Conservation (phyloP, 257 asterid genomes). For the Dorcoceras hygrometricum region DNA sequence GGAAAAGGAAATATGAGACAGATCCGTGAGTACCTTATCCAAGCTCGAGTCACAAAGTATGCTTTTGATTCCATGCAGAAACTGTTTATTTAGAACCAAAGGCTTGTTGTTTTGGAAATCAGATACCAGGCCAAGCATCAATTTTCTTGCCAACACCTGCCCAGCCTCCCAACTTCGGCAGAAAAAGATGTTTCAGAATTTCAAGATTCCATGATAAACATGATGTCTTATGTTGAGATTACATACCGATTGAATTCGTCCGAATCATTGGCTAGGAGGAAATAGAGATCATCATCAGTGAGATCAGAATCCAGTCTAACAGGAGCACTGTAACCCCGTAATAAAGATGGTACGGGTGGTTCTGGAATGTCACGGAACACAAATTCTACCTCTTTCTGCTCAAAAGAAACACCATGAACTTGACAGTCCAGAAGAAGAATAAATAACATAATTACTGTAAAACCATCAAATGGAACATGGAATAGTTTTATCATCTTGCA, state of each 20-base stretch:
- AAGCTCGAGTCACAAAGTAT: constrained; percentile 53
- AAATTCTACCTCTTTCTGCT: constrained; percentile 77
- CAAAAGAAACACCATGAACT: constrained; percentile 15
- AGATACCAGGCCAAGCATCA: constrained; percentile 69
- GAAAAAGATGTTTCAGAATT: constrained; percentile 9
- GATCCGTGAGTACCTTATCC: constrained; percentile 55
- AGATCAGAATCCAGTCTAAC: constrained; percentile 72
- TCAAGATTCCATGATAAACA: not conserved
- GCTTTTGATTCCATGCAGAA: constrained; percentile 62
- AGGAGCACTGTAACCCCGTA: constrained; percentile 89
- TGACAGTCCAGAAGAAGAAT: constrained; percentile 7
- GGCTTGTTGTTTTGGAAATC: constrained; percentile 69
- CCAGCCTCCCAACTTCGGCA: constrained; percentile 80
- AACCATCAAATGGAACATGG: not conserved
- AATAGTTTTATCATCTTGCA: not conserved
- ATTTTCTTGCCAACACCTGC: constrained; percentile 70
- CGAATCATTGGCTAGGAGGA: constrained; percentile 81
- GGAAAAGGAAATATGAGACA: not conserved
- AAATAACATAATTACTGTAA: not conserved
- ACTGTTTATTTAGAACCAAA: constrained; percentile 62
- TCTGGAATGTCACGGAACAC: constrained; percentile 55
- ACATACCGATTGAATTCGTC: constrained; percentile 84
- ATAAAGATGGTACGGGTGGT: constrained; percentile 62
- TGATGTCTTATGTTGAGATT: not conserved
- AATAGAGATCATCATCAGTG: constrained; percentile 57